Percentiles rank a stretch among this genome's conserved stretches.
phyloP scores from a whole-genome alignment of 2,329 filamentous ascomycete genomes.

The Huntiella omanensis region DNA sequence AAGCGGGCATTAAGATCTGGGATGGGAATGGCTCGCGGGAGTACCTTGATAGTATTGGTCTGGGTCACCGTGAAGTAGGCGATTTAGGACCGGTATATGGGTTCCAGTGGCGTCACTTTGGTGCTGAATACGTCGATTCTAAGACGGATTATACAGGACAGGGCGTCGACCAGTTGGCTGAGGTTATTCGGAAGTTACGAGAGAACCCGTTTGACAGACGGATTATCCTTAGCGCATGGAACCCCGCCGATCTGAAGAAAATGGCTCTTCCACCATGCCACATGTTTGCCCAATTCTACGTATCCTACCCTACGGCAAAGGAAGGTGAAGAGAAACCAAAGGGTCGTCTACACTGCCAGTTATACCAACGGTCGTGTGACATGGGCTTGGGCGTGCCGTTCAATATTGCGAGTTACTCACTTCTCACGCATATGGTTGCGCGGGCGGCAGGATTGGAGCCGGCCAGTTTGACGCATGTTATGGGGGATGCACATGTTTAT shows the following conservation, averaged over 20 bases:
- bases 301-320: constrained; percentile 43
- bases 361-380: constrained; percentile 90
- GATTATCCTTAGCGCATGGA: constrained; percentile 88
- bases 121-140: constrained; percentile 68
- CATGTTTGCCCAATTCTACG: constrained; percentile 96
- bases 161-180: constrained; percentile 82
- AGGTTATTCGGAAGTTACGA: constrained; percentile 73
- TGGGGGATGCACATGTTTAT: constrained; percentile 98
- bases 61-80: constrained; percentile 64
- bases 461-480: constrained; percentile 77
- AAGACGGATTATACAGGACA: constrained; percentile 68
- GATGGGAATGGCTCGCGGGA: constrained; percentile 87
- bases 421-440: constrained; percentile 89
- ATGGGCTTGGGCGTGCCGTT: constrained; percentile 96
- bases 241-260: constrained; percentile 62
- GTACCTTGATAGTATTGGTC: constrained; percentile 71
- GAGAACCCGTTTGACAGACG: constrained; percentile 72
- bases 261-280: constrained; percentile 93
- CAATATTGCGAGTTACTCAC: constrained; percentile 88
- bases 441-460: constrained; percentile 70
- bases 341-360: constrained; percentile 64
- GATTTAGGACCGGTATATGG: constrained; percentile 93
- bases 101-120: constrained; percentile 98
- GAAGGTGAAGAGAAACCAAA: constrained; percentile 27
- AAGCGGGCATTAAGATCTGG: constrained; percentile 87